Base-by-base conservation (phyloP, 371 early-diverging fungal genomes). In the Circinella umbellata region DNA sequence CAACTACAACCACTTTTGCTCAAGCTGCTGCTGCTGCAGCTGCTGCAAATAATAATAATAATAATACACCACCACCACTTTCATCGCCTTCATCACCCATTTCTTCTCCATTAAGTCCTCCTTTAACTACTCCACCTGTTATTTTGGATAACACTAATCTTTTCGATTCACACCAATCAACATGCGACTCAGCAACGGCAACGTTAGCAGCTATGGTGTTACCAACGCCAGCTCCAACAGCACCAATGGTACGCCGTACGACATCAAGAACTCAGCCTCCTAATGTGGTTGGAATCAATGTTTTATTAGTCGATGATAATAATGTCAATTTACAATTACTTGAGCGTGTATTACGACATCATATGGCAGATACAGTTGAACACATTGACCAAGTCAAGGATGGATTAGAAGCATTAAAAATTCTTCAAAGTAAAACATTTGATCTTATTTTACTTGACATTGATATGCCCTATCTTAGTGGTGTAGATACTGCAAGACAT, bases 361-460 rank as follows among this genome's bases (percentile, higher is more conserved):
- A 87, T 75, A 82, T 87, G 73, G 64, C 85, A 0, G 76, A 82
- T 72, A 73, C 73, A 10, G 64, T 83, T 54, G 75, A 81, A 61
- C 79, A 79, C 54, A 76, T 79, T 71, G 81, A 76, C 6, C 69
- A 77, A n/a, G 74, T 70, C 54, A 74, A 75, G 72, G 73, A 74
- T 42, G 90, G 87, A 34, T 55, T 67, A 13, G 72, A 75, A 46
- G 84, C 82, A 3, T 78, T 90, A 13, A 73, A 82, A 53, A 64
- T 75, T 35, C 77, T 90, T 46, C 61, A 75, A 13, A 69, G 72
- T 63, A 70, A 78, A 13, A 59, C 70, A 27, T 85, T 79, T 70
- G 89, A 90, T 70, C 62, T 87, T 6, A 70, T 90, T 38, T 78
- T 90, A 55, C 77, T 88, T 76, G 90, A 90, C 63, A 90, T 90